Base-by-base conservation (phyloP, 495 filamentous ascomycete species). In the Letharia lupina region DNA sequence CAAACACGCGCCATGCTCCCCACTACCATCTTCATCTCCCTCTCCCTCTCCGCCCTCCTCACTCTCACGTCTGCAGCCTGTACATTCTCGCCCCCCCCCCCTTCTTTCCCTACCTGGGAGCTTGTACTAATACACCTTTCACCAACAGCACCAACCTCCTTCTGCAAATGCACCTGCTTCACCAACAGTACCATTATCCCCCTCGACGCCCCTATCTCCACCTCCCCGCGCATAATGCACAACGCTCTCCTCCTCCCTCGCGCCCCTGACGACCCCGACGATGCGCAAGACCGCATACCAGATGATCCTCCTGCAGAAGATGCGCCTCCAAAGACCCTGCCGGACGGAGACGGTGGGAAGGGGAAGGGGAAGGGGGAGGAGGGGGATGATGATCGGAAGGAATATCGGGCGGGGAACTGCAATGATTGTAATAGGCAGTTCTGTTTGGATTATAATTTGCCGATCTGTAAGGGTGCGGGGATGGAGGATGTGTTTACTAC, bases 101-200 rank as follows among this genome's bases (percentile, higher is more conserved):
- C 20, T 6, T 28, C 39, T 5, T 11, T 23, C 41, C 37, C 15
- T 8, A 3, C 28, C 44, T 18, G 18, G 18, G 35, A 37, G 15
- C 15, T 12, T 52, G 3, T 2, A 15, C 40, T 28, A 42, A 63
- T 31, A 35, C 33, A 15, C 37, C 45, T 35, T 0, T 16, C 48
- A 13, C 33, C 35, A 12, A 48, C 61, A 69, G 70, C 75, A 15
- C 79, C 91, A 23, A 89, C 89, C 33, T 90, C 91, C 44, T 98
- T 96, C 79, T 98, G 94, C 86, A 98, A 97, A 88, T 98, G 94
- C 77, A 96, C 89, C 65, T 98, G 94, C 79, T 89, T 89, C 80
- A 84, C 84, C 63, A 96, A 97, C 78, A 90, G 86, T 80, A 96
- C 89, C 65, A 91, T 98, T 67, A 96, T 98, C 73, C 77, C 83